Evolutionary conservation across 441 rosid species (phyloP), one percentile per base, ranked within the genome.

Genomic region (Adansonia grandidieri): DNA sequence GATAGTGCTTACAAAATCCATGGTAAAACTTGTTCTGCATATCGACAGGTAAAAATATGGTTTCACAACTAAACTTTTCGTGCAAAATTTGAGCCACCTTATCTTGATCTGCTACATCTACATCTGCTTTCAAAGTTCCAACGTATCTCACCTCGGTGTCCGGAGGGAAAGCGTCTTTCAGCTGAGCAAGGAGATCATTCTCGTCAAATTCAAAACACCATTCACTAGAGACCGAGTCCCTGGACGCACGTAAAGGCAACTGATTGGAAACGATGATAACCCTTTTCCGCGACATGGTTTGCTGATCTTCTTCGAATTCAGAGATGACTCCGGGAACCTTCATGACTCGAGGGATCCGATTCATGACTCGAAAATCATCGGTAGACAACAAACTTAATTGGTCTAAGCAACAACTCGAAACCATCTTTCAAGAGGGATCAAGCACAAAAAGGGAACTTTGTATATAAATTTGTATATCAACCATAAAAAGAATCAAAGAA

Each of bases 1-100:
- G 89, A 77, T 92, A 92, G 82, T 92, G 98, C 82, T 93, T 93
- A 28, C 98, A 93, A 47, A 93, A 92, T 0, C 98, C 98, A 54
- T 93, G 98, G 28, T 93, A 93, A 78, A 83, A 93, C 85, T 70
- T 87, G 80, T 65, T 73, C 57, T 82, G 79, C 82, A 87, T 50
- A n/a, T 93, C 98, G 32, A 58, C 44, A 9, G 91, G 81, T 78
- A 93, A 79, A 78, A 91, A 93, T 53, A 91, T 87, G 6, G 98
- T 95, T 19, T 89, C 88, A 42, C 98, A 93, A 17, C 80, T 80
- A 66, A 87, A 90, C 61, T 79, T 85, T 20, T 91, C 92, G 7
- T 70, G 81, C 65, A 93, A 72, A 24, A 71, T 53, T 78, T 82
- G 87, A 17, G 91, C 82, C 4, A 93, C 88, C 78, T 85, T 86